Evolutionary conservation across 2,329 filamentous ascomycete species (phyloP), one percentile per base, ranked within the genome.

Genomic region (Trichophaea hybrida): DNA sequence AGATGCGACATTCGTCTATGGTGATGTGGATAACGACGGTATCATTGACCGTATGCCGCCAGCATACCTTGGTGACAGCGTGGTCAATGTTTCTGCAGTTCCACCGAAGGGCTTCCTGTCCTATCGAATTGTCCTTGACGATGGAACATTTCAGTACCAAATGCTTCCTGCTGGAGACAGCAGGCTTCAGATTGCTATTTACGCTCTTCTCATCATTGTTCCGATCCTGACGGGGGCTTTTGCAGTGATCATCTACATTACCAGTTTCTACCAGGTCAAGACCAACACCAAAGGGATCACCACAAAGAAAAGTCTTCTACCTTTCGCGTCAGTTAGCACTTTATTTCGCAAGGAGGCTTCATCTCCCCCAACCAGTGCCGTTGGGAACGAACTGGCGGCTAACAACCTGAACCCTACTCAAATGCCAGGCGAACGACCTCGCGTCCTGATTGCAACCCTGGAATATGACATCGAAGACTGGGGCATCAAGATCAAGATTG

Each of bases 381-480:
- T 24, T 24, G 24, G 24, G 24, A 44, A 15, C 40, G 15, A 12
- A 15, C 15, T 44, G 40, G 69, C 67, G 44, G 12, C 15, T 44
- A 64, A 66, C n/a, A 34, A 55, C 24, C 8, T 13, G 10, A 12
- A 15, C 40, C 12, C 12, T 3, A 3, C 15, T 12, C 12, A 12
- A 15, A 44, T 44, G 40, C 52, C 34, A n/a, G 33, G 33, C 6
- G 70, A 73, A 17, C 68, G 74, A 49, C 73, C 79, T n/a, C 83
- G 77, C 35, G 78, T 84, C 1, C 75, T 85, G 24, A 83, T 85
- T 57, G 82, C 81, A 10, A 85, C 82, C 5, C 84, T 85, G 80
- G 82, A 85, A 70, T 85, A 85, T 70, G 81, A 85, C 62, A 84
- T 85, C 61, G 80, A 82, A 58, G 82, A 85, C 68, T 85, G 82